Evolutionary conservation across 139 green algal genomes (phyloP).

Genomic region (Nannochloris sp.): DNA sequence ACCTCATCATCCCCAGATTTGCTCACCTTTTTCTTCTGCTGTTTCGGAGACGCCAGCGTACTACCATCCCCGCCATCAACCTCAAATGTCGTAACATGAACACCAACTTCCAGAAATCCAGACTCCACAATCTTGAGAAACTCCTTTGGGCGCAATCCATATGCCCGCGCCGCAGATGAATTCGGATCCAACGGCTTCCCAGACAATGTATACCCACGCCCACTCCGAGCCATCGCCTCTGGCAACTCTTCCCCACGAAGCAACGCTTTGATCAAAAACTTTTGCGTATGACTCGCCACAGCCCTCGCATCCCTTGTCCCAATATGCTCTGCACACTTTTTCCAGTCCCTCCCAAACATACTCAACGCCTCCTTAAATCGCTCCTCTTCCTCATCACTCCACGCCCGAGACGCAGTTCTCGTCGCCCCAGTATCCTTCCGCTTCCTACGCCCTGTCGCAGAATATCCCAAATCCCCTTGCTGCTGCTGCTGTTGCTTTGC

Average conservation of each 20-base stretch:
- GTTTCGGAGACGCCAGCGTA: not conserved
- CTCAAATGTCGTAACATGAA: slow-evolving; percentile 26
- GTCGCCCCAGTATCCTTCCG: slow-evolving; percentile 58
- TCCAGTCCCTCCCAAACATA: slow-evolving; percentile 58
- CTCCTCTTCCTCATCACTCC: slow-evolving; percentile 61
- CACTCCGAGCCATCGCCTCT: slow-evolving; percentile 5
- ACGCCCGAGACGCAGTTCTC: slow-evolving; percentile 33
- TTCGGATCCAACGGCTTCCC: slow-evolving; percentile 69
- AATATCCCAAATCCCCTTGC: slow-evolving; percentile 22
- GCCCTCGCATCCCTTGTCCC: slow-evolving; percentile 46
- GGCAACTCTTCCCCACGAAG: slow-evolving; percentile 60
- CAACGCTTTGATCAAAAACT: slow-evolving; percentile 73
- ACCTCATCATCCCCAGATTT: not conserved
- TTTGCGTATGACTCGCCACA: slow-evolving; percentile 63
- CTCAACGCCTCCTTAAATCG: slow-evolving; percentile 55
- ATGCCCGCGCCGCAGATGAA: slow-evolving; percentile 51
- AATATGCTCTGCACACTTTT: slow-evolving; percentile 40
- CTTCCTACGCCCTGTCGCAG: slow-evolving; percentile 45
- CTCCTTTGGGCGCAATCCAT: slow-evolving; percentile 62
- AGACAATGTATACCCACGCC: slow-evolving; percentile 30
- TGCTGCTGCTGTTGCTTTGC: not conserved
- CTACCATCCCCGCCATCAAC: slow-evolving; percentile 12
- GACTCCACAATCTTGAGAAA: slow-evolving; percentile 20
- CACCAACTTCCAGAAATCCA: slow-evolving; percentile 12
- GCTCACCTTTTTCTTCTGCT: not conserved